phyloP scores from a whole-genome alignment of 768 basidiomycete species.

The Lactarius akahatsu region DNA sequence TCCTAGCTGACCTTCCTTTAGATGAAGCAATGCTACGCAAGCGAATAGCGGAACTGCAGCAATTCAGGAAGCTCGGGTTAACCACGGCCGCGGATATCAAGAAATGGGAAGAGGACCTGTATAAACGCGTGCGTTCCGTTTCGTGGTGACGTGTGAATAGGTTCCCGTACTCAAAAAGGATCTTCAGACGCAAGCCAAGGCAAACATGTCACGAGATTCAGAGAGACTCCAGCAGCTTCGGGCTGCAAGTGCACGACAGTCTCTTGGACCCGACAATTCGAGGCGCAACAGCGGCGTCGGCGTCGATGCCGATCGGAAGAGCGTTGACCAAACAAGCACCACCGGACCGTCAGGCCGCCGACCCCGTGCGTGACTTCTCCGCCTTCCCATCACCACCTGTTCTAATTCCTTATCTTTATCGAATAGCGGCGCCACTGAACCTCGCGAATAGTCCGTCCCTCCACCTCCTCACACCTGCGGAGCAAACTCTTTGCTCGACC shows the following conservation, averaged over 20 bases:
- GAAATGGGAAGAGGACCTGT: constrained; percentile 75
- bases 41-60: constrained; percentile 87
- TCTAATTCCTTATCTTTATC: background rate
- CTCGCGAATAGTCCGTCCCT: constrained; percentile 87
- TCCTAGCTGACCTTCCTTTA: constrained; percentile 36
- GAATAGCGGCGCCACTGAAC: constrained; percentile 69
- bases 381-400: background rate
- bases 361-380: constrained; percentile 38
- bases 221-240: constrained; percentile 54
- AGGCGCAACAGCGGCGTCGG: constrained; percentile 46
- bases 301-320: constrained; percentile 52
- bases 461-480: constrained; percentile 84
- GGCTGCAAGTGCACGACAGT: constrained; percentile 48
- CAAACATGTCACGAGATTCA: constrained; percentile 53
- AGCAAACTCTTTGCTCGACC: constrained; percentile 84
- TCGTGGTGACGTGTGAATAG: constrained; percentile 8
- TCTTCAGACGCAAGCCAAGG: constrained; percentile 62
- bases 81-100: constrained; percentile 86
- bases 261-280: constrained; percentile 52
- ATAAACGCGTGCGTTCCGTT: constrained; percentile 60
- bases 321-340: constrained; percentile 48
- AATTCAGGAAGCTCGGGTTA: constrained; percentile 83
- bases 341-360: constrained; percentile 44
- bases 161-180: constrained; percentile 16
- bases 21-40: constrained; percentile 88